Percentiles rank a stretch among this genome's conserved stretches.
These are phyloP conservation scores for Xylaria acuta DNA, from an alignment of 495 filamentous ascomycete species.

Conservation along the genomic window DNA sequence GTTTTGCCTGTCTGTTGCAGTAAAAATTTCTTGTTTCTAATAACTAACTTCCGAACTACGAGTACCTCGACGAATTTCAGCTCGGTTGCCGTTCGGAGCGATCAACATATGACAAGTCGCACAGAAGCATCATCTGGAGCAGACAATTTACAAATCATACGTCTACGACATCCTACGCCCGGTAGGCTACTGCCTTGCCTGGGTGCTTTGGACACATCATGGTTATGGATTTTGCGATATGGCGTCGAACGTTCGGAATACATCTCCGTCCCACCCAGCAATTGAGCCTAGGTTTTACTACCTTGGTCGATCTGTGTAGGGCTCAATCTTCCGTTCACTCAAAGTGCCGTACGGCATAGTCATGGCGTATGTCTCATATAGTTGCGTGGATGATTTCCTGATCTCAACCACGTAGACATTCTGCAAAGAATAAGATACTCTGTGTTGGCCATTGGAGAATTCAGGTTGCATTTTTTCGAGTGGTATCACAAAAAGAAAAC, in stretches of 20 bases:
- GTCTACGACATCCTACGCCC: constrained; percentile 62
- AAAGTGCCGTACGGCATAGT: constrained; percentile 31
- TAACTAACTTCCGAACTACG: constrained; percentile 40
- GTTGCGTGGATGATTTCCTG: constrained; percentile 39
- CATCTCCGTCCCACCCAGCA: constrained; percentile 28
- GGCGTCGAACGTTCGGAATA: constrained; percentile 34
- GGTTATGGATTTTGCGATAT: constrained; percentile 65
- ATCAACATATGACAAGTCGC: constrained; percentile 43
- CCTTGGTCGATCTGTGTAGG: constrained; percentile 33
- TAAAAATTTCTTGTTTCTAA: constrained; percentile 43
- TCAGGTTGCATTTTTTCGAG: constrained; percentile 39
- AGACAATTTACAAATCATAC: constrained; percentile 61
- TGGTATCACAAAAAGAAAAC: constrained; percentile 29
- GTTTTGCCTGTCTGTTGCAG: constrained; percentile 38
- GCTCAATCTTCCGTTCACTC: constrained; percentile 33
- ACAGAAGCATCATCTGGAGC: constrained; percentile 59
- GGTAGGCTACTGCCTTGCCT: constrained; percentile 56
- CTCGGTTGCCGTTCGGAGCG: constrained; percentile 38
- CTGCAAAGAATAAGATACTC: constrained; percentile 41
- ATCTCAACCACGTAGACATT: constrained; percentile 42
- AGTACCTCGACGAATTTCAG: constrained; percentile 39
- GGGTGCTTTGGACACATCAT: constrained; percentile 66
- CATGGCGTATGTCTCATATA: constrained; percentile 40
- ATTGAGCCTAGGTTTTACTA: constrained; percentile 29
- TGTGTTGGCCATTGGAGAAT: constrained; percentile 42